These are phyloP conservation scores for Irpex sp. DNA, from an alignment of 1,284 basidiomycete genomes.

Conservation along the genomic window DNA sequence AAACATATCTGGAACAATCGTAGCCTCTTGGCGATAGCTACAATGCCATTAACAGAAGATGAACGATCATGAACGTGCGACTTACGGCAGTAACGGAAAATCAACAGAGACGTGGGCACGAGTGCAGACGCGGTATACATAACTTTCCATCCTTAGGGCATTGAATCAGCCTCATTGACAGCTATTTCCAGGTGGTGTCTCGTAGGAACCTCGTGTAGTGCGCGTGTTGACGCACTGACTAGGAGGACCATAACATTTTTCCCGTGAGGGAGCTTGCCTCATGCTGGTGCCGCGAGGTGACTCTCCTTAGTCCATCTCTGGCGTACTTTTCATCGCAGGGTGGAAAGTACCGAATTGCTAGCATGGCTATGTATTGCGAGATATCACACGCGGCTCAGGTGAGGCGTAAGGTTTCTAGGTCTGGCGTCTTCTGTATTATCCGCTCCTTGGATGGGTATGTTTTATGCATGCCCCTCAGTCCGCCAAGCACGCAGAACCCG, in stretches of 20 bases:
- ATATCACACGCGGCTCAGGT: not conserved
- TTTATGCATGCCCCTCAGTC: not conserved
- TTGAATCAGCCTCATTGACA: not conserved
- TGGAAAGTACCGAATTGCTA: not conserved
- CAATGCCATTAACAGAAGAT: not conserved
- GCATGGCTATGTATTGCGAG: not conserved
- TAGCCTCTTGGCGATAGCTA: not conserved
- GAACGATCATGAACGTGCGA: not conserved
- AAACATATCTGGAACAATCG: not conserved
- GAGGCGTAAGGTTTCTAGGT: not conserved
- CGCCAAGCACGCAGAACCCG: constrained; percentile 2
- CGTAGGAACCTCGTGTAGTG: not conserved
- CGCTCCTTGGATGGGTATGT: not conserved
- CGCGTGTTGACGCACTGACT: not conserved
- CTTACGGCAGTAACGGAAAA: not conserved
- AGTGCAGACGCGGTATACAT: not conserved
- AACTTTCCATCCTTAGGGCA: not conserved
- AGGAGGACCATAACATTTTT: not conserved
- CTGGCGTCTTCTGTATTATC: not conserved
- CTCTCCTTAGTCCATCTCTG: not conserved
- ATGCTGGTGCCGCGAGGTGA: not conserved
- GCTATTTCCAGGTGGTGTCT: not conserved
- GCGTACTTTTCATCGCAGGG: not conserved
- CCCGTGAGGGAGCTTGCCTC: not conserved
- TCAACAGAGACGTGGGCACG: not conserved